Evolutionary conservation across 2,329 filamentous ascomycete species (phyloP).

Genomic region (Zymoseptoria brevis): DNA sequence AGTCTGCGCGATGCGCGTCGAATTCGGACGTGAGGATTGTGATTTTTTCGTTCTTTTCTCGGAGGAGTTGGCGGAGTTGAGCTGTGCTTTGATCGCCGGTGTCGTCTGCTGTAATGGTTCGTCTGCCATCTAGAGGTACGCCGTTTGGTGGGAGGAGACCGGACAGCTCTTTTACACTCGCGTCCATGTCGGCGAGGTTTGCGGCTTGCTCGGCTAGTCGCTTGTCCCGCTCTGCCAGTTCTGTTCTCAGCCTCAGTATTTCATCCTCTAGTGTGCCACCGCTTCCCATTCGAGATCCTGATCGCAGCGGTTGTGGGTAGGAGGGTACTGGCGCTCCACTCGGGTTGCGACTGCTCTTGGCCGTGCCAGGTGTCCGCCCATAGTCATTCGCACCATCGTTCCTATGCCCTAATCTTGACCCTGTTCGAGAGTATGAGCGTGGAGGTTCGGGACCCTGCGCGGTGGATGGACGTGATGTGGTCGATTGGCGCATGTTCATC

Average conservation of each 20-base stretch:
- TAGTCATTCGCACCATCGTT: conserved; percentile 34
- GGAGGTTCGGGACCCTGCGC: conserved; percentile 27
- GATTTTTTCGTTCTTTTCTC: conserved; percentile 97
- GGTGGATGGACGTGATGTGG: conserved; percentile 42
- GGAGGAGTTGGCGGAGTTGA: conserved; percentile 71
- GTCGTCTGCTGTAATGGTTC: conserved; percentile 56
- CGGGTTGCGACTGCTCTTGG: conserved; percentile 30
- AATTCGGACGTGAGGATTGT: conserved; percentile 88
- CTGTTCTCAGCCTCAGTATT: conserved; percentile 60
- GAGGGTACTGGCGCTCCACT: conserved; percentile 33
- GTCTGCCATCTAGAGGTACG: conserved; percentile 35
- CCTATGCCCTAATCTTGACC: conserved; percentile 39
- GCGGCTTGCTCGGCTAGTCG: conserved; percentile 83
- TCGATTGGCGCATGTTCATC: conserved; percentile 37
- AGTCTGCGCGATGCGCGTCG: conserved; percentile 88
- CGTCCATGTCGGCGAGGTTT: conserved; percentile 82
- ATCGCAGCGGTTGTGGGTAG: conserved; percentile 28
- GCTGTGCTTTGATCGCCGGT: conserved; percentile 16
- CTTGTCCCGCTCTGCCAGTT: conserved; percentile 75
- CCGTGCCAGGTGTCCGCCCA: conserved; percentile 19
- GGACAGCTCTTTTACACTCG: conserved; percentile 72
- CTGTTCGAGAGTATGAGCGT: conserved; percentile 41
- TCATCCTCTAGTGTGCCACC: conserved; percentile 40
- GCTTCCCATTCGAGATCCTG: conserved; percentile 31
- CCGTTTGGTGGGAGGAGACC: conserved; percentile 55